These are phyloP conservation scores for Euphrasia arctica DNA, from an alignment of 305 asterid genomes.

Conservation along the genomic window DNA sequence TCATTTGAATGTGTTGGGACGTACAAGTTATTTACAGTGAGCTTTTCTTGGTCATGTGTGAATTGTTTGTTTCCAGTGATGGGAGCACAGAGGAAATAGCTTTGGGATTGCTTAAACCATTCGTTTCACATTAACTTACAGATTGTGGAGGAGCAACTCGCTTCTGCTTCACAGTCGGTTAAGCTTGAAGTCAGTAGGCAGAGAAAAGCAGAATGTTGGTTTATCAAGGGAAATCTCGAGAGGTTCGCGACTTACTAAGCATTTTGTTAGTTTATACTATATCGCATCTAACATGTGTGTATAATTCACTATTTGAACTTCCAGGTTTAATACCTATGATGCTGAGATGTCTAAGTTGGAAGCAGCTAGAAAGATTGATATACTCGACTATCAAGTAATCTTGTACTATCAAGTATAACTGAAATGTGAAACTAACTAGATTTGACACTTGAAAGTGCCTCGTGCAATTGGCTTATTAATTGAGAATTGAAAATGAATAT, in stretches of 20 bases:
- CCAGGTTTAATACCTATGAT: constrained; percentile 71
- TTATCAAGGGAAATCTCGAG: constrained; percentile 90
- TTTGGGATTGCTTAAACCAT: too few relatives aligned
- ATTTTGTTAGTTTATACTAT: neutral
- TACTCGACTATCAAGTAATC: constrained; percentile 64
- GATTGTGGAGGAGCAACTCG: too few relatives aligned
- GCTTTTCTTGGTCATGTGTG: too few relatives aligned
- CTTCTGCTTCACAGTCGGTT: constrained; percentile 44
- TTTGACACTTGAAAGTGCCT: neutral
- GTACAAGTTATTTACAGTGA: constrained; percentile 22
- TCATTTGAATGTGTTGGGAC: constrained; percentile 21
- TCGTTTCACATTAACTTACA: too few relatives aligned
- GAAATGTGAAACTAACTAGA: neutral
- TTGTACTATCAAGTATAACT: neutral
- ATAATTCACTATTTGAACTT: constrained; percentile 62
- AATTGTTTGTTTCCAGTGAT: too few relatives aligned
- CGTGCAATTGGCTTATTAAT: constrained; percentile 1
- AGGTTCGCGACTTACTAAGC: constrained; percentile 39
- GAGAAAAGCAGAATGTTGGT: constrained; percentile 63
- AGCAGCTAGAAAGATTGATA: constrained; percentile 54
- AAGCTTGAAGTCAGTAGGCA: constrained; percentile 70
- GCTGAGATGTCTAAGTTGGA: constrained; percentile 40
- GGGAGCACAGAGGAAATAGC: too few relatives aligned
- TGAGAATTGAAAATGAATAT: neutral
- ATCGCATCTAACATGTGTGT: constrained; percentile 28